phyloP scores from a whole-genome alignment of 345 rosid genomes.

The Cardamine occulta region DNA sequence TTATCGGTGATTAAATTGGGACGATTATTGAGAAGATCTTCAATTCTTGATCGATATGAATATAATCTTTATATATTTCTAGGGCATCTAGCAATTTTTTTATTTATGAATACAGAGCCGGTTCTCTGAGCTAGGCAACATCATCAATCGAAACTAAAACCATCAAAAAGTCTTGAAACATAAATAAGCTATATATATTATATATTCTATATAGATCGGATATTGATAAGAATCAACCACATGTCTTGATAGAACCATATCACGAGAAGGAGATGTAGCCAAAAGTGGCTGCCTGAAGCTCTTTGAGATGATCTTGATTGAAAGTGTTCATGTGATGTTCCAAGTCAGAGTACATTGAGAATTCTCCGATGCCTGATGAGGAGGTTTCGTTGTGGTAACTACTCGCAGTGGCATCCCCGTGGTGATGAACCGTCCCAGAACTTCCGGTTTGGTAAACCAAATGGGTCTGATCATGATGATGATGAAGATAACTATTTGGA shows the following conservation, averaged over 20 bases:
- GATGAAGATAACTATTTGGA: conserved; percentile 44
- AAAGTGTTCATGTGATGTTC: conserved; percentile 53
- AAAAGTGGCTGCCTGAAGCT: conserved; percentile 63
- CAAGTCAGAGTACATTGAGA: conserved; percentile 55
- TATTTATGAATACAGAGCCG: conserved; percentile 41
- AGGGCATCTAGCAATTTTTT: conserved; percentile 36
- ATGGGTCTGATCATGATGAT: conserved; percentile 42
- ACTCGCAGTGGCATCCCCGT: conserved; percentile 38
- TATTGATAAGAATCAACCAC: conserved; percentile 35
- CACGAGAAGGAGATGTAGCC: conserved; percentile 63
- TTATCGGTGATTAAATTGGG: neutral
- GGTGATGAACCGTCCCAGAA: conserved; percentile 41
- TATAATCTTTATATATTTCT: conserved; percentile 32
- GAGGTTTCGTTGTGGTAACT: conserved; percentile 49
- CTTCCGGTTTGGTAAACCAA: conserved; percentile 52
- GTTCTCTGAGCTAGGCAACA: conserved; percentile 37
- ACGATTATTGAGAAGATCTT: conserved; percentile 3
- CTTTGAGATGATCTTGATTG: conserved; percentile 60
- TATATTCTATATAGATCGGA: conserved; percentile 21
- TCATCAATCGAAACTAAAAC: conserved; percentile 36
- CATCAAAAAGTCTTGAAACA: conserved; percentile 38
- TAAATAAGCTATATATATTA: conserved; percentile 34
- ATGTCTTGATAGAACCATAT: conserved; percentile 29
- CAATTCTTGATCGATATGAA: neutral
- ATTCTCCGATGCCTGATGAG: conserved; percentile 60